Conservation (phyloP, 177 flowering plant genomes). For the Viscum album region DNA sequence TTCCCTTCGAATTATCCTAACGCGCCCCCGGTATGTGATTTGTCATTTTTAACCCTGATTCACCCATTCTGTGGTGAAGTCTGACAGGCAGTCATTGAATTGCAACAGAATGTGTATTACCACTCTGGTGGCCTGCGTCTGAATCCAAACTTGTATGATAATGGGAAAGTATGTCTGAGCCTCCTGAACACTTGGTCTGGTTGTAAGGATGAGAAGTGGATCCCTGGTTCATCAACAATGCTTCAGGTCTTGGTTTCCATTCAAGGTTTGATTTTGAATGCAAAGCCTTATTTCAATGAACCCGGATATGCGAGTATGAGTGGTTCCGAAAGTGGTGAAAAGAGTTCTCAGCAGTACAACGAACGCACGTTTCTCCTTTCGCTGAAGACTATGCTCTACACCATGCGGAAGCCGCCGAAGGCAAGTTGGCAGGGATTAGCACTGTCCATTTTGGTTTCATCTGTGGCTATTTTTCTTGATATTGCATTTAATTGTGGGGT, state of each 20-base stretch:
- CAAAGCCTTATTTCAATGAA: conserved; percentile 70
- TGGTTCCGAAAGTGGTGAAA: conserved; percentile 38
- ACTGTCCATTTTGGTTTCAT: neutral
- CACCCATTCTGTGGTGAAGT: neutral
- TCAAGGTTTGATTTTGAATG: conserved; percentile 71
- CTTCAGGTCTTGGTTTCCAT: conserved; percentile 77
- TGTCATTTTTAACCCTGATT: neutral
- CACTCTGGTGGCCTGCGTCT: conserved; percentile 63
- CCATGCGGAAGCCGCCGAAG: conserved; percentile 55
- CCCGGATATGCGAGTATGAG: conserved; percentile 39
- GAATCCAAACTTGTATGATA: conserved; percentile 57
- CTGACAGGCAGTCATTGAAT: neutral
- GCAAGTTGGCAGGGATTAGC: conserved; percentile 18
- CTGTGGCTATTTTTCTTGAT: neutral
- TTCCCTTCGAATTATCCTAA: conserved; percentile 51
- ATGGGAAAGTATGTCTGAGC: conserved; percentile 77
- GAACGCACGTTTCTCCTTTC: conserved; percentile 43
- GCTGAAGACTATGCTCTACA: conserved; percentile 54
- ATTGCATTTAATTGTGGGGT: neutral
- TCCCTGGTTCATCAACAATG: conserved; percentile 53
- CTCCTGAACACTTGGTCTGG: conserved; percentile 76
- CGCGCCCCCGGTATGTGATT: conserved; percentile 56
- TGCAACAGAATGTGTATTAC: conserved; percentile 49
- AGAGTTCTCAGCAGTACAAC: conserved; percentile 36
- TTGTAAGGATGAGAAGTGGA: conserved; percentile 50